Conservation (phyloP, 306 rosid species). For the Psophocarpus tetragonolobus region DNA sequence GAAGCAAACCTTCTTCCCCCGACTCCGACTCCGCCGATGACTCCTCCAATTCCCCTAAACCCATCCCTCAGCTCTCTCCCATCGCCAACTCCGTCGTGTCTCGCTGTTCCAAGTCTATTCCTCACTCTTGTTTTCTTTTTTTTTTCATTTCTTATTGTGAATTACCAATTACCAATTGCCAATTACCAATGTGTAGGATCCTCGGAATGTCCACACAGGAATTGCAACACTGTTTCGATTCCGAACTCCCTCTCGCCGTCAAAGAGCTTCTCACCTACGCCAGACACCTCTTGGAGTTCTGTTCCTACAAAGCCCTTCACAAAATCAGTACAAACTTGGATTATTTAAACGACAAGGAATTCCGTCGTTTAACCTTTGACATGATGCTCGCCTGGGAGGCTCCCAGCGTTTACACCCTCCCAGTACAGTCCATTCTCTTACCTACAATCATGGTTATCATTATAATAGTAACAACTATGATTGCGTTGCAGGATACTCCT, state of each 20-base stretch:
- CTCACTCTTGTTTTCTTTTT: background rate
- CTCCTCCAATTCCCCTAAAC: conserved; percentile 45
- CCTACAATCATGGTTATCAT: background rate
- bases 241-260: conserved; percentile 57
- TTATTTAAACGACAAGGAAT: conserved; percentile 60
- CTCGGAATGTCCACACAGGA: conserved; percentile 61
- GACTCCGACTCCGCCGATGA: conserved; percentile 14
- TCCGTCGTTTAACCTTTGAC: conserved; percentile 74
- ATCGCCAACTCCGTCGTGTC: conserved; percentile 80
- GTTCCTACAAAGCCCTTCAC: conserved; percentile 70
- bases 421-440: conserved; percentile 9
- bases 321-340: conserved; percentile 39
- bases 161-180: too few species aligned
- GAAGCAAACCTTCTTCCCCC: conserved; percentile 39
- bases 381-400: conserved; percentile 98
- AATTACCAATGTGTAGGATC: too few species aligned
- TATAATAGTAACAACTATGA: background rate
- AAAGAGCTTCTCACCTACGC: conserved; percentile 71
- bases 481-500: conserved; percentile 54
- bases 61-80: conserved; percentile 79
- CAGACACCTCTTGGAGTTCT: conserved; percentile 70
- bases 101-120: conserved; percentile 69
- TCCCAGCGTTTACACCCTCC: conserved; percentile 45
- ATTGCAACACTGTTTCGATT: conserved; percentile 68
- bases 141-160: background rate